Conservation (phyloP, 768 basidiomycete species). For the Suillus paluster region DNA sequence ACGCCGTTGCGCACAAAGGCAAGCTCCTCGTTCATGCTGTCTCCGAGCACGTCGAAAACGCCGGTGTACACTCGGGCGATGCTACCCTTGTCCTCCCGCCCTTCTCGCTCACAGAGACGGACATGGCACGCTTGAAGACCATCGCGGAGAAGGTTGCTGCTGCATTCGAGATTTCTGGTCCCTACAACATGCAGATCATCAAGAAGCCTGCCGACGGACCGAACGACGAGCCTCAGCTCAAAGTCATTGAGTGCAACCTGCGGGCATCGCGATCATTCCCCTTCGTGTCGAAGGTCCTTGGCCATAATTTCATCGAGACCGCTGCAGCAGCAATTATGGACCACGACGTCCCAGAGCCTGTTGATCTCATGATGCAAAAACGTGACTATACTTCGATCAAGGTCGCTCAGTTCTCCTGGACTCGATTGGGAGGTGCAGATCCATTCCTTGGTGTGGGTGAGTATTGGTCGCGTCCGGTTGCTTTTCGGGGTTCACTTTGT, state of each 20-base stretch:
- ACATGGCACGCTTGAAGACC: constrained; percentile 87
- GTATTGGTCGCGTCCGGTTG: constrained; percentile 31
- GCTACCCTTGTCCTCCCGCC: constrained; percentile 98
- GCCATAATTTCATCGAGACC: constrained; percentile 95
- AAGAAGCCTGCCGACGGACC: constrained; percentile 63
- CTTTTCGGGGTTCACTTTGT: neutral
- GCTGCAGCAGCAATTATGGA: constrained; percentile 89
- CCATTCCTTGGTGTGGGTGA: constrained; percentile 93
- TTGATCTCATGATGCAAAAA: constrained; percentile 89
- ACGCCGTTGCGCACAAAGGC: constrained; percentile 94
- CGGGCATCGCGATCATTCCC: constrained; percentile 99
- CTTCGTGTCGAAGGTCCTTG: constrained; percentile 98
- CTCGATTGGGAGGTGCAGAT: constrained; percentile 92
- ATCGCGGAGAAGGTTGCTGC: constrained; percentile 95
- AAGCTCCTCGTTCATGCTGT: constrained; percentile 92
- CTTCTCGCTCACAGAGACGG: constrained; percentile 72
- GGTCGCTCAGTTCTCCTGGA: constrained; percentile 99
- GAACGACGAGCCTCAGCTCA: constrained; percentile 70
- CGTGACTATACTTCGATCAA: constrained; percentile 95
- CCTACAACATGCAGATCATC: constrained; percentile 99
- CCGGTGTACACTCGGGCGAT: constrained; percentile 98
- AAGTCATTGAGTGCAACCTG: constrained; percentile 99
- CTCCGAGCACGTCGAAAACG: constrained; percentile 98
- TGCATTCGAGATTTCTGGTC: constrained; percentile 96
- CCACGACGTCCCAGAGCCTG: constrained; percentile 84